phyloP scores from a whole-genome alignment of 1,139 yeast species.

The Suzukiozyma palmioleophila region DNA sequence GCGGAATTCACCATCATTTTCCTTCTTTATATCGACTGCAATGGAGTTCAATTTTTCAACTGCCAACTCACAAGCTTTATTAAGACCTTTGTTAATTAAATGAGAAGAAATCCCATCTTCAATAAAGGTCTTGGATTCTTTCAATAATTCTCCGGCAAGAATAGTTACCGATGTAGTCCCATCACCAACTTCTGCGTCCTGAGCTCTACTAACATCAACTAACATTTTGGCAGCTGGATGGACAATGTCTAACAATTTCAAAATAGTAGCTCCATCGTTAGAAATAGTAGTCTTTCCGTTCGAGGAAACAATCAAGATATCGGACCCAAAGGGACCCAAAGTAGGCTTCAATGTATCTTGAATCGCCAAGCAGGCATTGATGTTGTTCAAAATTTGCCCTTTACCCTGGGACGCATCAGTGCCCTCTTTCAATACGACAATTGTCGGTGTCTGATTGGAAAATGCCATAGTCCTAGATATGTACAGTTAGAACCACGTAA shows the following conservation, averaged over 20 bases:
- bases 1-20: conserved; percentile 51
- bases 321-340: conserved; percentile 96
- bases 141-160: conserved; percentile 89
- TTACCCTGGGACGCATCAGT: conserved; percentile 95
- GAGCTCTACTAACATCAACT: conserved; percentile 93
- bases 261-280: conserved; percentile 96
- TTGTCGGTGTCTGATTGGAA: conserved; percentile 91
- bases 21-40: conserved; percentile 60
- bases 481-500: too few relatives aligned
- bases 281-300: conserved; percentile 90
- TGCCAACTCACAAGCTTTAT: conserved; percentile 78
- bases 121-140: conserved; percentile 83
- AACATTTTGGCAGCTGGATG: conserved; percentile 97
- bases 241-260: conserved; percentile 87
- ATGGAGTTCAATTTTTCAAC: conserved; percentile 68
- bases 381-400: conserved; percentile 91
- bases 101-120: conserved; percentile 96
- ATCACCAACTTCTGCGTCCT: conserved; percentile 98
- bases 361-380: conserved; percentile 94
- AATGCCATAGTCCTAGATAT: conserved; percentile 55
- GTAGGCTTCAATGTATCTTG: conserved; percentile 95
- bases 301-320: conserved; percentile 78
- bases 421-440: conserved; percentile 95
- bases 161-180: conserved; percentile 97
- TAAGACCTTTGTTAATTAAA: conserved; percentile 80